Evolutionary conservation across 768 basidiomycete genomes (phyloP), one percentile per base, ranked within the genome.

Genomic region (Albatrellus ellisii): DNA sequence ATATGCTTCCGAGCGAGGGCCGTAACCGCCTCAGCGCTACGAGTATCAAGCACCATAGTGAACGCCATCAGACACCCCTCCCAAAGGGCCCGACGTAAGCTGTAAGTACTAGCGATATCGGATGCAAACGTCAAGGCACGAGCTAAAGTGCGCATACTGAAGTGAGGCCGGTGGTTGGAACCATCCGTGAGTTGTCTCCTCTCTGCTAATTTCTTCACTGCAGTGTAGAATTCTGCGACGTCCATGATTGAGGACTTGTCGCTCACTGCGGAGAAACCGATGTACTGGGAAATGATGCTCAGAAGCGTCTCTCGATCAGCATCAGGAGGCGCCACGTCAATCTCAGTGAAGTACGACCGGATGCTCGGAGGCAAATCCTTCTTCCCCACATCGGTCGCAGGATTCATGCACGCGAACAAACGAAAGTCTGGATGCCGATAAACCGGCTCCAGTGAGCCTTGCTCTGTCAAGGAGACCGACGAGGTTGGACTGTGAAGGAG

Each of bases 381-480:
- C 66, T 98, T 99, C 26, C 95, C 95, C 11, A 97, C 85, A 52
- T 99, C 95, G 3, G 92, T 99, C 0, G 95, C 95, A 4, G 95
- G 95, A 56, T 99, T 99, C 95, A 99, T 99, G 58, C 95, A 99
- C 4, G 91, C 91, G 54, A 98, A 98, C 4, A 98, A 69, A 15
- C 94, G 84, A 65, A 99, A 99, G 53, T 94, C 82, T 14, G 89
- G 78, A 58, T 99, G 95, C 0, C 95, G 82, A 37, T 81, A 79
- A 22, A 98, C 71, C 1, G 86, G 83, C 51, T 91, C 87, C 41
- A 97, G 61, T 8, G 88, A 82, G 1, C 92, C 94, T 56, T 91
- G 78, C 56, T 98, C 95, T 0, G 90, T 90, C 43, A 99, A 65
- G 0, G 90, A 87, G 50, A 99, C 81, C 1, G 94, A 98, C 0